These are phyloP conservation scores for Starmerella lactis-condensi DNA, from an alignment of 805 yeast genomes.

Conservation along the genomic window DNA sequence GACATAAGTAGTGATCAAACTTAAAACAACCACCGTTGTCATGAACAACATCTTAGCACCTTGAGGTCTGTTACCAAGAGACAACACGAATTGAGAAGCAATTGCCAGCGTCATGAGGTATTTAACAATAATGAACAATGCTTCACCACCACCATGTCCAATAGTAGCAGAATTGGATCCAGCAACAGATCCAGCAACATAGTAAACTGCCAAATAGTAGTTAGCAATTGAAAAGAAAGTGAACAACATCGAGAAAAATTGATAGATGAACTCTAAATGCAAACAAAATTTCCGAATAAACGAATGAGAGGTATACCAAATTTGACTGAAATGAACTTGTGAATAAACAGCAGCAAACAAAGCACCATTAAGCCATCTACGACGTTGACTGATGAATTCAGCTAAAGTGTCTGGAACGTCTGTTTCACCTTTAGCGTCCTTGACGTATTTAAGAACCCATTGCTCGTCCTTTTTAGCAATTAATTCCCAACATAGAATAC, in stretches of 20 bases:
- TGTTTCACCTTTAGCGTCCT: slow-evolving; percentile 86
- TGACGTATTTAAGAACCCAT: slow-evolving; percentile 84
- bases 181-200: slow-evolving; percentile 71
- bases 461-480: slow-evolving; percentile 67
- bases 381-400: slow-evolving; percentile 88
- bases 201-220: slow-evolving; percentile 80
- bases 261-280: slow-evolving; percentile 78
- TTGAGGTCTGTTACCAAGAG: slow-evolving; percentile 95
- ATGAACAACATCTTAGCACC: slow-evolving; percentile 73
- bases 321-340: slow-evolving; percentile 63
- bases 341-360: slow-evolving; percentile 90
- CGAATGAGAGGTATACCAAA: slow-evolving; percentile 82
- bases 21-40: slow-evolving; percentile 49
- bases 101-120: slow-evolving; percentile 67
- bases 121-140: slow-evolving; percentile 69
- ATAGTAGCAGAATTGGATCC: slow-evolving; percentile 25
- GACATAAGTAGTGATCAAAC: slow-evolving; percentile 66
- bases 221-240: slow-evolving; percentile 86
- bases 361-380: slow-evolving; percentile 98
- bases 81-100: slow-evolving; percentile 74
- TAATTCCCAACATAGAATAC: slow-evolving; percentile 89
- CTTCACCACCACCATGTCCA: slow-evolving; percentile 53
- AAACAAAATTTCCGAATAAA: slow-evolving; percentile 57
- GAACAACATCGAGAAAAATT: slow-evolving; percentile 58
- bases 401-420: slow-evolving; percentile 90